A percentile compares a stretch with the other conserved stretches of the same genome.
Evolutionary conservation across 1,139 yeast species (phyloP).

Genomic region (Candida tropicalis): DNA sequence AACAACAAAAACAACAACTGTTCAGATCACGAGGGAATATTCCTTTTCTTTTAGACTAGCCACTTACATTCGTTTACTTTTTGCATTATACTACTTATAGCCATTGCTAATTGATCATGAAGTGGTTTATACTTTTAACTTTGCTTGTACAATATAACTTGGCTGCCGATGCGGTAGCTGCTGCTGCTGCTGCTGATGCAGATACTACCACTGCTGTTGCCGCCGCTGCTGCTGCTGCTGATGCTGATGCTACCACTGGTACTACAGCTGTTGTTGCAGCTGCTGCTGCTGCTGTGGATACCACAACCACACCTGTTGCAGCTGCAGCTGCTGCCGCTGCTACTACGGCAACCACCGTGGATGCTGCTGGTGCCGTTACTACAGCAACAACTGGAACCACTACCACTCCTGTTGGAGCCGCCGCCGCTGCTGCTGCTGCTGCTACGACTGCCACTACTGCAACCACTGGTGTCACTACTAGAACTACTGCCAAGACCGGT

Average conservation of each 20-base stretch:
- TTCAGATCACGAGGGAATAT: too few relatives aligned
- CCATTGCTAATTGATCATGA: slow-evolving; percentile 4
- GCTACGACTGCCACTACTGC: slow-evolving; percentile 17
- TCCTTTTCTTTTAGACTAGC: too few relatives aligned
- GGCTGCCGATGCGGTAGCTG: slow-evolving; percentile 15
- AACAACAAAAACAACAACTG: not conserved
- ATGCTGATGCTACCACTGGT: slow-evolving; percentile 14
- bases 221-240: slow-evolving; percentile 11
- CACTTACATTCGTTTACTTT: slow-evolving; percentile 8
- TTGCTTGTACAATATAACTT: slow-evolving; percentile 3
- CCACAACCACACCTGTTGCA: slow-evolving; percentile 6
- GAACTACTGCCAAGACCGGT: slow-evolving; percentile 13
- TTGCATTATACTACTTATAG: too few relatives aligned
- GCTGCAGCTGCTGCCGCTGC: slow-evolving; percentile 13
- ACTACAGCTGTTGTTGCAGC: slow-evolving; percentile 11
- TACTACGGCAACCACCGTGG: slow-evolving; percentile 15
- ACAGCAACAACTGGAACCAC: slow-evolving; percentile 14
- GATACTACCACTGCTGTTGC: slow-evolving; percentile 17
- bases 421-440: slow-evolving; percentile 18
- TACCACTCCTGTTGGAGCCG: slow-evolving; percentile 10
- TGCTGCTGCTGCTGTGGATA: slow-evolving; percentile 5
- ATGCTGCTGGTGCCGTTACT: slow-evolving; percentile 17
- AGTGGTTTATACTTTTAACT: slow-evolving; percentile 8
- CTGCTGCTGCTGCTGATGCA: slow-evolving; percentile 18
- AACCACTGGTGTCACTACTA: slow-evolving; percentile 10